Evolutionary conservation across 2,329 filamentous ascomycete species (phyloP), one percentile per base, ranked within the genome.

Genomic region (Pestalotiopsis sp.): DNA sequence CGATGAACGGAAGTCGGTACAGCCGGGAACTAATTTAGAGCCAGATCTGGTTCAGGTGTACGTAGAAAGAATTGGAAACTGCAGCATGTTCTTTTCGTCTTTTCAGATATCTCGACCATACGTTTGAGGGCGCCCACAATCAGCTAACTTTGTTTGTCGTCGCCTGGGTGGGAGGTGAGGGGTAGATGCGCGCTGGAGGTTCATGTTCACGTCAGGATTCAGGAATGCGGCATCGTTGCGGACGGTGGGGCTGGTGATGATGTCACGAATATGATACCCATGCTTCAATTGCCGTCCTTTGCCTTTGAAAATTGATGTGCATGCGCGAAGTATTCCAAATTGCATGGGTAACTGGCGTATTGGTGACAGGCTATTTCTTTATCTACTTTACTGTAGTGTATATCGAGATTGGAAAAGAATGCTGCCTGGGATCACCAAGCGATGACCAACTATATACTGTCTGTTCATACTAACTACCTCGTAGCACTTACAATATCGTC

Each of bases 201-300:
- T n/a, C 31, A 38, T 38, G 25, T 58, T 41, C 38, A 64, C 67
- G 62, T 68, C 67, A 52, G 60, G 59, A 56, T 56, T 68, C 67
- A 52, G 60, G 59, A 56, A 66, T 66, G 41, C 52, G 39, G 56
- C 31, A 31, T 58, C 14, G 17, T 27, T 52, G 57, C 60, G 45
- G 31, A 58, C 25, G 62, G 56, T 52, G 52, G 38, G 52, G 27
- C 25, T 31, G 61, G 25, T 45, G 38, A 56, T 68, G 67, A 68
- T 68, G 67, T 68, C 67, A 68, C 62, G 3, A 38, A 31, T 31
- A 45, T 17, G 36, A 17, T 5, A 66, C 17, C 49, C 12, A 62
- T 62, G 57, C 57, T 14, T 36, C n/a, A n/a, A n/a, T n/a, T 36
- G 57, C 23, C 45, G 45, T n/a, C 45, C 11, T 17, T 59, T 20